These are phyloP conservation scores for Lachnellula cervina DNA, from an alignment of 2,329 filamentous ascomycete species.

Conservation along the genomic window DNA sequence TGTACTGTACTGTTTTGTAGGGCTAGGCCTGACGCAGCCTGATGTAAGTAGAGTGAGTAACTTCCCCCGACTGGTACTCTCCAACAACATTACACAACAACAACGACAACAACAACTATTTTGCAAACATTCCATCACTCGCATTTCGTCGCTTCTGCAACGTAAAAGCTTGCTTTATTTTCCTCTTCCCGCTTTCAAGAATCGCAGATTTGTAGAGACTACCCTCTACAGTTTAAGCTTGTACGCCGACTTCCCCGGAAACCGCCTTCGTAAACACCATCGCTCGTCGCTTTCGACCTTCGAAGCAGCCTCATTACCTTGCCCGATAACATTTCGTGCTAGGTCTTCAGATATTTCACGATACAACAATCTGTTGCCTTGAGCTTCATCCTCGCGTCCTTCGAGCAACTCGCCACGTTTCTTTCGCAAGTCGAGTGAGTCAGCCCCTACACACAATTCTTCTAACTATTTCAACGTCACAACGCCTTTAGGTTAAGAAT, in stretches of 20 bases:
- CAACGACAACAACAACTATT: neutral
- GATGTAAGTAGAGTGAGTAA: neutral
- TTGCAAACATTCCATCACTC: conserved; percentile 14
- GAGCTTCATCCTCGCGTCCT: conserved; percentile 22
- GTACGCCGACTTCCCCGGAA: conserved; percentile 11
- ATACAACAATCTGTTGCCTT: conserved; percentile 22
- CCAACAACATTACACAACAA: neutral
- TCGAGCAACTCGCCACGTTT: conserved; percentile 24
- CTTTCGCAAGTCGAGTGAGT: conserved; percentile 33
- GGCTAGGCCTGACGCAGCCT: neutral
- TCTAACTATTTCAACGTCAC: conserved; percentile 2
- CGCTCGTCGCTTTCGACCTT: conserved; percentile 17
- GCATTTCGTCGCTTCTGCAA: conserved; percentile 21
- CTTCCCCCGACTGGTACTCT: neutral
- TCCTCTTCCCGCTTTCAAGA: conserved; percentile 9
- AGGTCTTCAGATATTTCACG: conserved; percentile 11
- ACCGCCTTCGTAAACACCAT: conserved; percentile 11
- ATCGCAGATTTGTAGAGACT: conserved; percentile 18
- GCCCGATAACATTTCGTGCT: conserved; percentile 22
- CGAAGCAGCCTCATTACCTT: conserved; percentile 23
- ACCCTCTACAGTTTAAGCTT: conserved; percentile 18
- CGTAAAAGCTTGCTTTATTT: conserved; percentile 12
- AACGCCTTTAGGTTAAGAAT: conserved; percentile 11
- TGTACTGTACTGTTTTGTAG: neutral
- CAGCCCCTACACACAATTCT: conserved; percentile 14